Base-by-base conservation (phyloP, 768 basidiomycete species). In the Flagelloscypha sp. region DNA sequence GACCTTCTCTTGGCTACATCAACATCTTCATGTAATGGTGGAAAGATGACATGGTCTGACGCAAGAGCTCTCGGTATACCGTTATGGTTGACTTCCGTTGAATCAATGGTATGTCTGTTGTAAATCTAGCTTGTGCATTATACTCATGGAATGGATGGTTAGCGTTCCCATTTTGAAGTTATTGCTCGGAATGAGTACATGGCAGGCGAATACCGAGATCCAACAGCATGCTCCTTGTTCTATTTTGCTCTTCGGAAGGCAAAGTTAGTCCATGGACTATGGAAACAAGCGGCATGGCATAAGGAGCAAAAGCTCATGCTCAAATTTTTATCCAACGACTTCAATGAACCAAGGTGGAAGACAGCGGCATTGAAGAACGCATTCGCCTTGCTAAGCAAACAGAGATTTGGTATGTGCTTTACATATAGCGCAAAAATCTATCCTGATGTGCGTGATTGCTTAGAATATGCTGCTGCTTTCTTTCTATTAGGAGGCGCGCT, bases 391-490 rank as follows among this genome's bases (percentile, higher is more conserved):
- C 56, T 99, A 39, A 70, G 84, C 50, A 98, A 94, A 62, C 86
- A 82, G 40, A 75, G 95, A 19, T 97, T 86, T 51, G 89, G 94
- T 93, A 32, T 27, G 82, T 60, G 5, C 20, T 16, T 12, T n/a
- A 20, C 20, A 28, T 6, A 13, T 18, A 9, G 16, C 17, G n/a
- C 33, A 32, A 10, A 31, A 7, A 8, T 30, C n/a, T 33, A 22
- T 36, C 16, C 27, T 27, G 19, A 27, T 52, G 18, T 32, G 45
- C 35, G 18, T 17, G 20, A 16, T 12, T 37, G 6, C 13, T 9
- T 52, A 97, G 95, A 90, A 53, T 98, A 97, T 51, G 93, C 95
- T n/a, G 92, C 92, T 1, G 93, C 92, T 1, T 99, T 99, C 62
- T 99, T 99, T 65, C 67, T 99, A 27, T 73, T 99, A 0, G 94